Percentiles rank a stretch among this genome's conserved stretches.
These are phyloP conservation scores for Paraphaeosphaeria sporulosa DNA, from an alignment of 2,329 filamentous ascomycete genomes.

Conservation along the genomic window DNA sequence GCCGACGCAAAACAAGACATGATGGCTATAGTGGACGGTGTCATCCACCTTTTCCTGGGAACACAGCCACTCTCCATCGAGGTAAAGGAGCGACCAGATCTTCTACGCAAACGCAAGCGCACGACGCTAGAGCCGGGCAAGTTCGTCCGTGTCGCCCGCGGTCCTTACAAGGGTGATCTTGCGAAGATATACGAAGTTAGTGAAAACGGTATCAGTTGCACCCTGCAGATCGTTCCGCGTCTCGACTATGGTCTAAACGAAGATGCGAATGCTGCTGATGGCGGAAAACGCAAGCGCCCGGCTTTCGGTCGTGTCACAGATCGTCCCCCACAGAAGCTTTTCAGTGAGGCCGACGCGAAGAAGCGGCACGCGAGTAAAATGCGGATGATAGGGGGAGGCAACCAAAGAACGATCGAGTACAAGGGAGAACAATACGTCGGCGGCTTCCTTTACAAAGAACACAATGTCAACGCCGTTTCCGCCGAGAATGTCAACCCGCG, in stretches of 20 bases:
- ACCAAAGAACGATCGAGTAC: slow-evolving; percentile 79
- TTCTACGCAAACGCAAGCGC: slow-evolving; percentile 88
- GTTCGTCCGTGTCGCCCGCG: slow-evolving; percentile 87
- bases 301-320: slow-evolving; percentile 62
- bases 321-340: slow-evolving; percentile 85
- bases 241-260: slow-evolving; percentile 91
- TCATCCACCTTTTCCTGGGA: slow-evolving; percentile 89
- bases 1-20: slow-evolving; percentile 88
- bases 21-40: slow-evolving; percentile 78
- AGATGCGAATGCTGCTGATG: slow-evolving; percentile 64
- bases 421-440: slow-evolving; percentile 90
- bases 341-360: slow-evolving; percentile 90
- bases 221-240: slow-evolving; percentile 85
- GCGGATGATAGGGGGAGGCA: slow-evolving; percentile 59
- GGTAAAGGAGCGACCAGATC: slow-evolving; percentile 96
- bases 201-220: slow-evolving; percentile 87
- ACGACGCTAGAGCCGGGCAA: slow-evolving; percentile 81
- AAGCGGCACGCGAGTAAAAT: slow-evolving; percentile 79
- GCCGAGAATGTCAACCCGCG: slow-evolving; percentile 91
- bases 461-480: slow-evolving; percentile 86
- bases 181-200: slow-evolving; percentile 93
- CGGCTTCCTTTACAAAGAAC: slow-evolving; percentile 91
- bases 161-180: slow-evolving; percentile 86
- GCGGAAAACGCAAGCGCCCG: slow-evolving; percentile 78
- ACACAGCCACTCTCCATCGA: slow-evolving; percentile 88